phyloP scores from a whole-genome alignment of 1,284 basidiomycete species.

The Austroboletus niveus region DNA sequence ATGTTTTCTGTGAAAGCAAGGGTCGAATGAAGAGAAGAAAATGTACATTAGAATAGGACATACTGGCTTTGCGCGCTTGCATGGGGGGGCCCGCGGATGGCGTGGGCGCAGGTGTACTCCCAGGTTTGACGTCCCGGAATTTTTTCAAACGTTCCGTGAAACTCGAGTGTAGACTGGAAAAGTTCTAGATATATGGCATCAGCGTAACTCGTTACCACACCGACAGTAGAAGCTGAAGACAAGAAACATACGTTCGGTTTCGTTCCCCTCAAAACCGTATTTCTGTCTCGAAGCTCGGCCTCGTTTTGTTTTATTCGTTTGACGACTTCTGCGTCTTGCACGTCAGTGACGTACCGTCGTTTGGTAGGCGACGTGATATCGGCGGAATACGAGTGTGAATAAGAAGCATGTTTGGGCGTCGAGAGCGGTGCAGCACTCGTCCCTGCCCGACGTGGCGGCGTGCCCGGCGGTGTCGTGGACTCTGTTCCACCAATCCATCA shows the following conservation, averaged over 20 bases:
- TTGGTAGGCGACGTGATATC: constrained; percentile 56
- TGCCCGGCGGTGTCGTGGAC: constrained; percentile 63
- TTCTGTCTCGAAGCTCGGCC: constrained; percentile 73
- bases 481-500: constrained; percentile 18
- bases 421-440: constrained; percentile 32
- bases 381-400: constrained; percentile 33
- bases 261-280: constrained; percentile 70
- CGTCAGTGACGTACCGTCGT: constrained; percentile 76
- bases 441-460: constrained; percentile 50
- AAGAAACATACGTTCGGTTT: constrained; percentile 64
- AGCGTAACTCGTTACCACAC: background rate
- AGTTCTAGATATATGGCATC: constrained; percentile 53
- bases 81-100: constrained; percentile 46
- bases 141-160: constrained; percentile 78
- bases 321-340: constrained; percentile 77
- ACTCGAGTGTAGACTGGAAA: constrained; percentile 57
- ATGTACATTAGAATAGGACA: constrained; percentile 21
- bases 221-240: background rate
- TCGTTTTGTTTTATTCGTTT: constrained; percentile 77
- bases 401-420: constrained; percentile 30
- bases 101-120: constrained; percentile 36
- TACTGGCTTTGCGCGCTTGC: constrained; percentile 60
- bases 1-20: constrained; percentile 46
- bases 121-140: constrained; percentile 60
- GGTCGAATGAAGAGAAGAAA: no score